phyloP scores from a whole-genome alignment of 106 monocot species.

The Gastrodia elata region DNA sequence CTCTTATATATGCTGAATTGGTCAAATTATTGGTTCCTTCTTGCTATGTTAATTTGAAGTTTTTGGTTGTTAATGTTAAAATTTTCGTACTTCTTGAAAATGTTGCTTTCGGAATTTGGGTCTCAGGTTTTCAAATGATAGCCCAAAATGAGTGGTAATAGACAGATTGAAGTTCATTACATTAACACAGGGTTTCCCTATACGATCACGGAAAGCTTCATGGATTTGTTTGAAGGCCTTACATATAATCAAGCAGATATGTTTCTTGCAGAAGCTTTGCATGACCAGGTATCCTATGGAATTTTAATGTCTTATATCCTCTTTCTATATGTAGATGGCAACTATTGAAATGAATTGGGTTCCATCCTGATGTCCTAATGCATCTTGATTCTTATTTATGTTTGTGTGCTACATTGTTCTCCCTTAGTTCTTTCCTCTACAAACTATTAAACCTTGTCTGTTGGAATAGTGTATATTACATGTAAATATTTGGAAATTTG shows the following conservation, averaged over 20 bases:
- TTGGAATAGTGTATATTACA: neutral
- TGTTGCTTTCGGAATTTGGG: neutral
- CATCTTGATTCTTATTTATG: neutral
- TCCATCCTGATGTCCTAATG: neutral
- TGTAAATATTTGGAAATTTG: neutral
- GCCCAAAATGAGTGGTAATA: slow-evolving; percentile 18
- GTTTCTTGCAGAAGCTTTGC: slow-evolving; percentile 44
- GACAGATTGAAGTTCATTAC: slow-evolving; percentile 41
- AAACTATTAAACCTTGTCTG: neutral
- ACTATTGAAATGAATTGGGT: neutral
- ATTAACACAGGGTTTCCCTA: slow-evolving; percentile 46
- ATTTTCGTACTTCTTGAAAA: neutral
- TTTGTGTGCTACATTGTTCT: neutral
- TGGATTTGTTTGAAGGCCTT: slow-evolving; percentile 56
- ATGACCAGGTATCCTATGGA: slow-evolving; percentile 31
- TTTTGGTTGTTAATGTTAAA: neutral
- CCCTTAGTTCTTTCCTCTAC: neutral
- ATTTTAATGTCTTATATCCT: neutral
- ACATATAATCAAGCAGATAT: slow-evolving; percentile 47
- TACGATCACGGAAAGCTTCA: slow-evolving; percentile 38
- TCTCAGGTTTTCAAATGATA: neutral
- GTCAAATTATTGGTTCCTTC: neutral
- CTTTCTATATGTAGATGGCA: neutral
- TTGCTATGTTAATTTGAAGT: too few relatives aligned
- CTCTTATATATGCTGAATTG: neutral